Conservation (phyloP, 441 rosid species). For the Croton laevigatus region DNA sequence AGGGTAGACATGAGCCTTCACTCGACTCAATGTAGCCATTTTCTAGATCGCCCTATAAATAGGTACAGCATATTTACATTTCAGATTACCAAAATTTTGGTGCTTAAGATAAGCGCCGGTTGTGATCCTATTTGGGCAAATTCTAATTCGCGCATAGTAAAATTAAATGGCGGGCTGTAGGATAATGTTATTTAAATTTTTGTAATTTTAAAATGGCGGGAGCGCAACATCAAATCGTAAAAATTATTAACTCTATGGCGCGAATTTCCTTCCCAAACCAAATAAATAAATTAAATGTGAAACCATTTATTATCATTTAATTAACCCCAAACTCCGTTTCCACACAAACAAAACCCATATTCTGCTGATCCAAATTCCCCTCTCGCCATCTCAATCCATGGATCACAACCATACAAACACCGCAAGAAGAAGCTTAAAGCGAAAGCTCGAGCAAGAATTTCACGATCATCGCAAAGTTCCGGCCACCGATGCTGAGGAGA, state of each 20-base stretch:
- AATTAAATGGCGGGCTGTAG: too few species aligned
- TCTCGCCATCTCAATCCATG: slow-evolving; percentile 26
- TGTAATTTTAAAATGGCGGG: slow-evolving; percentile 7
- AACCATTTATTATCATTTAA: background rate
- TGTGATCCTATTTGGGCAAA: too few species aligned
- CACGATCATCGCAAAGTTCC: slow-evolving; percentile 28
- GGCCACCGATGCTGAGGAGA: slow-evolving; percentile 18
- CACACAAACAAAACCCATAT: background rate
- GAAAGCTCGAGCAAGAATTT: slow-evolving; percentile 54
- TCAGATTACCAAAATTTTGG: too few species aligned
- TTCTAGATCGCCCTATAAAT: too few species aligned
- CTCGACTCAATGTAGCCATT: too few species aligned
- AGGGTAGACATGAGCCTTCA: too few species aligned
- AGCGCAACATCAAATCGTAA: background rate
- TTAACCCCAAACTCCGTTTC: background rate
- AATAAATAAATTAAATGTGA: background rate
- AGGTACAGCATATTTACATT: too few species aligned
- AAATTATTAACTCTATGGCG: slow-evolving; percentile 7
- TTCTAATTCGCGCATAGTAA: too few species aligned
- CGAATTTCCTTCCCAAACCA: slow-evolving; percentile 1
- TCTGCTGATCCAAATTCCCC: slow-evolving; percentile 15
- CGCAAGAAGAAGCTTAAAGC: slow-evolving; percentile 58
- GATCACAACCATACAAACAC: slow-evolving; percentile 39
- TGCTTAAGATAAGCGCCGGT: too few species aligned
- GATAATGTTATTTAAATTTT: background rate